Evolutionary conservation across 2,329 filamentous ascomycete genomes (phyloP), one percentile per base, ranked within the genome.

Genomic region (Escovopsis sp.): DNA sequence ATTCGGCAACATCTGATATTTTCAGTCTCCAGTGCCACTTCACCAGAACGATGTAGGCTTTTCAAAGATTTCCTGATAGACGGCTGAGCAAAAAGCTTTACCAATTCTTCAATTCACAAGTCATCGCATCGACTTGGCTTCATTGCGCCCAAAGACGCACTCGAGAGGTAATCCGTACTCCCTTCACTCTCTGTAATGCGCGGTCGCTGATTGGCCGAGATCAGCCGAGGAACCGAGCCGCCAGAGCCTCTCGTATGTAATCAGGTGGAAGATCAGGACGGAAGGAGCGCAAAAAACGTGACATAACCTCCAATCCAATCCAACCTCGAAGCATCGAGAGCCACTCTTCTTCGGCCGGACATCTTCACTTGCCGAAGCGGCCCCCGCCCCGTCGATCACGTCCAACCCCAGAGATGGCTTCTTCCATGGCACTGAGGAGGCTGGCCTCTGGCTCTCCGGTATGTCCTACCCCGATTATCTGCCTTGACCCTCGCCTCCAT

Each of bases 371-470:
- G 38, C 37, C 15, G 32, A 33, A 34, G 37, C 38, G 20, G 20
- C 20, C 20, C 20, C 20, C 20, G 3, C 20, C 20, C 20, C 20
- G 20, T 20, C 20, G 20, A 54, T 50, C 50, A 46, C 47, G 48
- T 48, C 43, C 50, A 45, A 48, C 48, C 51, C 51, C 56, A 53
- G 63, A 47, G 54, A 78, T 72, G 67, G 73, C 76, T 63, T 75
- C 74, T 60, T 73, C 72, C 64, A 75, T 78, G 67, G 72, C 73
- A 58, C 65, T 77, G 70, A 73, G 74, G 63, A 72, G 72, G 61
- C 62, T 79, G 57, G 66, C 70, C 58, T 58, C 67, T 55, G 65
- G 66, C 59, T 65, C 72, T 63, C 61, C 71, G 53, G 74, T 78
- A 58, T 58, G 74, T 72, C 16, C 36, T 37, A 20, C 20, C 20